Conservation (phyloP, 768 basidiomycete species). For the Phlebiopsis flavidoalba region DNA sequence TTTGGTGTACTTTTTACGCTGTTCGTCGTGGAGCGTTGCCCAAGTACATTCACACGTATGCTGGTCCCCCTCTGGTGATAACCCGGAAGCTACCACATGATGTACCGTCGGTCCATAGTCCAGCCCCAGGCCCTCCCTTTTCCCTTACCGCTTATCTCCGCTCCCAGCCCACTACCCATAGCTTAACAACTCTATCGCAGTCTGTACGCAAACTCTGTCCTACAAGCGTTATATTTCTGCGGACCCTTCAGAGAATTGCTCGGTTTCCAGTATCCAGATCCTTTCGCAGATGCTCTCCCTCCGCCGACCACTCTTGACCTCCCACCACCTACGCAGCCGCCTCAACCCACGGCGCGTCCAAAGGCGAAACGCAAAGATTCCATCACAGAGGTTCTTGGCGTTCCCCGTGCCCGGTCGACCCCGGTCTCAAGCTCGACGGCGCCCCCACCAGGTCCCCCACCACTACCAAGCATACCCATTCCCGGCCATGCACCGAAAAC, state of each 20-base stretch:
- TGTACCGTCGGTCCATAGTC: not conserved
- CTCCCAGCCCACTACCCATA: not conserved
- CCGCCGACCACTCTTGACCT: conserved; percentile 16
- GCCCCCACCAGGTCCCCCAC: conserved; percentile 34
- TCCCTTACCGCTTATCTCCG: conserved; percentile 2
- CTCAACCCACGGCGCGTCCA: conserved; percentile 39
- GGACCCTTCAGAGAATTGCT: conserved; percentile 82
- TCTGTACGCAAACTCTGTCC: conserved; percentile 98
- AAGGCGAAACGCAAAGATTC: conserved; percentile 52
- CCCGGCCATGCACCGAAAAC: conserved; percentile 51
- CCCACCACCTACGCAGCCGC: conserved; percentile 17
- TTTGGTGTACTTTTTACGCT: not conserved
- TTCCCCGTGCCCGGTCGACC: conserved; percentile 22
- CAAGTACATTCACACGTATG: not conserved
- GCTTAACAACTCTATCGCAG: conserved; percentile 37
- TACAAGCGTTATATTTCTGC: conserved; percentile 96
- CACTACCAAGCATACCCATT: conserved; percentile 31
- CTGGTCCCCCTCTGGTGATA: conserved; percentile 4
- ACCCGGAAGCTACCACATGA: conserved; percentile 15
- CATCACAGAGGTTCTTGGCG: conserved; percentile 23
- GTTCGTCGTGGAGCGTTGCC: not conserved
- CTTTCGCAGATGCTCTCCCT: conserved; percentile 33
- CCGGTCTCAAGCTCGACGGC: conserved; percentile 21
- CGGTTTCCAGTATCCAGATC: conserved; percentile 64
- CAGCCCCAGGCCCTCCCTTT: not conserved